These are phyloP conservation scores for Penicillium sp. DNA, from an alignment of 2,329 filamentous ascomycete species.

Conservation along the genomic window DNA sequence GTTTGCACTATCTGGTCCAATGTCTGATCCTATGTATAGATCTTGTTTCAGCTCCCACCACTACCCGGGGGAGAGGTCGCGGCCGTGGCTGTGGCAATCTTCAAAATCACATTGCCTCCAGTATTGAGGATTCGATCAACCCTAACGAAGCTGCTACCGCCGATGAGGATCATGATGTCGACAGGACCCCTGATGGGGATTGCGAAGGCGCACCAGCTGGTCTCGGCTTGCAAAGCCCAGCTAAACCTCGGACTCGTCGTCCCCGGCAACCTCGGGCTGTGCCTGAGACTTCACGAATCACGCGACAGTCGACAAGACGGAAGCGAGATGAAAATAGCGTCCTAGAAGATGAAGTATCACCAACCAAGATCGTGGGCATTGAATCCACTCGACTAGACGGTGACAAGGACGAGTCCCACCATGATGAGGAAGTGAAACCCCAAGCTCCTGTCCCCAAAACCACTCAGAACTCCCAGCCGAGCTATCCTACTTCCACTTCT, in stretches of 20 bases:
- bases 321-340: constrained; percentile 24
- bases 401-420: constrained; percentile 3
- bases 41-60: constrained; percentile 9
- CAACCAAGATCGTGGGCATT: constrained; percentile 11
- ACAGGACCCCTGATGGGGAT: neutral
- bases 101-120: constrained; percentile 4
- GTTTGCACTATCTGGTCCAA: neutral
- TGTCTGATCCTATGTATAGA: constrained; percentile 19
- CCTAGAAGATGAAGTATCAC: constrained; percentile 16
- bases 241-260: constrained; percentile 34
- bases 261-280: constrained; percentile 29
- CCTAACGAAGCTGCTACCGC: constrained; percentile 4
- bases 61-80: constrained; percentile 16
- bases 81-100: constrained; percentile 15
- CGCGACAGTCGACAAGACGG: constrained; percentile 36
- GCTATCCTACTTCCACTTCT: constrained; percentile 13
- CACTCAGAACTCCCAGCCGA: constrained; percentile 14
- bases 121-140: constrained; percentile 3
- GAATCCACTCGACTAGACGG: constrained; percentile 14
- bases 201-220: constrained; percentile 13
- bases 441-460: constrained; percentile 14
- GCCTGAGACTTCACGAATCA: constrained; percentile 35
- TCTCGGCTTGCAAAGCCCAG: constrained; percentile 18
- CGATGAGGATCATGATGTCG: neutral
- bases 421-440: constrained; percentile 13